phyloP scores from a whole-genome alignment of 345 rosid species.

The Boechera stricta region DNA sequence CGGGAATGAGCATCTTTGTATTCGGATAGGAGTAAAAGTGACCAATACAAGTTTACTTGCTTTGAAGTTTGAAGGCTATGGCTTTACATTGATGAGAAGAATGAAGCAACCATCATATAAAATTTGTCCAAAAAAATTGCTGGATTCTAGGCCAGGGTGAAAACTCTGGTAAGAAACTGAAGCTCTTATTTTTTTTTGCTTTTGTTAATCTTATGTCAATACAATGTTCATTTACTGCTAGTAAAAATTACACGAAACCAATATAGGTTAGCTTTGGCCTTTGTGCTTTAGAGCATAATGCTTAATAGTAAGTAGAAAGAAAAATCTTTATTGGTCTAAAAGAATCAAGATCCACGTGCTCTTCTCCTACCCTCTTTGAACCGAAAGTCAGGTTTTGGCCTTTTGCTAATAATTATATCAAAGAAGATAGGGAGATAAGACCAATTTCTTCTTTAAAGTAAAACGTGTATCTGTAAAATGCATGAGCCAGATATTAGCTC shows the following conservation, averaged over 20 bases:
- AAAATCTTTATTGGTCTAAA: conserved; percentile 31
- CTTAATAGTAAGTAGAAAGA: conserved; percentile 11
- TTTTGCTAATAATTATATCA: conserved; percentile 32
- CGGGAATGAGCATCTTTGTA: not conserved
- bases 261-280: not conserved
- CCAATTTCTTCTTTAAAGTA: conserved; percentile 34
- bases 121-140: not conserved
- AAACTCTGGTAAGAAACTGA: conserved; percentile 8
- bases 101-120: not conserved
- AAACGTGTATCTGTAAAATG: conserved; percentile 42
- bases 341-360: conserved; percentile 45
- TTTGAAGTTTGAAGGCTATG: not conserved
- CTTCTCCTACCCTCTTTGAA: conserved; percentile 26
- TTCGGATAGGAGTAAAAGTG: not conserved
- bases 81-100: not conserved
- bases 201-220: not conserved
- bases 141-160: not conserved
- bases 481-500: conserved; percentile 38
- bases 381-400: conserved; percentile 45
- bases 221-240: conserved; percentile 1
- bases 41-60: too few species aligned
- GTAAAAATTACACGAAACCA: not conserved
- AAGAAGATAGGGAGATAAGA: conserved; percentile 39
- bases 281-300: conserved; percentile 11
- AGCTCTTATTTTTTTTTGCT: not conserved